A percentile compares a stretch with the other conserved stretches of the same genome.
phyloP scores from a whole-genome alignment of 1,284 basidiomycete species.

The Microbotryomycetes sp. region DNA sequence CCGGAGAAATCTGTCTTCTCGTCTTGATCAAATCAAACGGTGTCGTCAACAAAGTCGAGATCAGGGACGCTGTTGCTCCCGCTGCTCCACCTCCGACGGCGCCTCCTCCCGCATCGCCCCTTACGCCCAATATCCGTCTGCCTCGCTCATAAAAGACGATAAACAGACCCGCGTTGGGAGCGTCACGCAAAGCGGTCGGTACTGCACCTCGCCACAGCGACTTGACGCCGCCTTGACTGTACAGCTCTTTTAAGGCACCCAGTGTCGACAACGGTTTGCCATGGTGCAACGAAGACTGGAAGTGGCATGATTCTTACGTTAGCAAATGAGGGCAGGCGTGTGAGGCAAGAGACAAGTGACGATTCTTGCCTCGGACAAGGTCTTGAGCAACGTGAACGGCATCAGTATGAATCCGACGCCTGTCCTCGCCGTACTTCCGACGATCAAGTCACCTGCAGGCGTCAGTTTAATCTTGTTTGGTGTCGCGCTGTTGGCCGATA shows the following conservation, averaged over 20 bases:
- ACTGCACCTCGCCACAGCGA: conserved; percentile 49
- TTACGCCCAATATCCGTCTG: conserved; percentile 8
- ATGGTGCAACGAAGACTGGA: neutral
- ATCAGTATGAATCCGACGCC: conserved; percentile 81
- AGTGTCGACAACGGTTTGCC: conserved; percentile 9
- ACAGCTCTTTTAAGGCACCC: conserved; percentile 15
- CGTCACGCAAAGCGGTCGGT: conserved; percentile 85
- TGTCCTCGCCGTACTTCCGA: conserved; percentile 79
- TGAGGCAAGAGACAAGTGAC: neutral
- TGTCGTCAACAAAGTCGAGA: conserved; percentile 35
- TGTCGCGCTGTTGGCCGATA: conserved; percentile 2
- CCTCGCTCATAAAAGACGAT: conserved; percentile 73
- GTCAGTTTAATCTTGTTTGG: conserved; percentile 19
- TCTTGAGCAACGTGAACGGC: conserved; percentile 90
- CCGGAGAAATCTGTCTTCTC: conserved; percentile 30
- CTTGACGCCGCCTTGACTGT: conserved; percentile 17
- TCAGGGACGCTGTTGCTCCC: conserved; percentile 31
- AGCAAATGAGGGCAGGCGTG: neutral
- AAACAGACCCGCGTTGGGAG: conserved; percentile 92
- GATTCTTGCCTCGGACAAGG: conserved; percentile 73
- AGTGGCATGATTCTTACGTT: neutral
- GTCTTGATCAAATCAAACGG: conserved; percentile 39
- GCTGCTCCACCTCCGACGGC: conserved; percentile 23
- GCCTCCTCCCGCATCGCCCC: conserved; percentile 16
- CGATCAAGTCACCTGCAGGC: conserved; percentile 68